Evolutionary conservation across 2,329 filamentous ascomycete genomes (phyloP), one percentile per base, ranked within the genome.

Genomic region (Cercospora berteroae): DNA sequence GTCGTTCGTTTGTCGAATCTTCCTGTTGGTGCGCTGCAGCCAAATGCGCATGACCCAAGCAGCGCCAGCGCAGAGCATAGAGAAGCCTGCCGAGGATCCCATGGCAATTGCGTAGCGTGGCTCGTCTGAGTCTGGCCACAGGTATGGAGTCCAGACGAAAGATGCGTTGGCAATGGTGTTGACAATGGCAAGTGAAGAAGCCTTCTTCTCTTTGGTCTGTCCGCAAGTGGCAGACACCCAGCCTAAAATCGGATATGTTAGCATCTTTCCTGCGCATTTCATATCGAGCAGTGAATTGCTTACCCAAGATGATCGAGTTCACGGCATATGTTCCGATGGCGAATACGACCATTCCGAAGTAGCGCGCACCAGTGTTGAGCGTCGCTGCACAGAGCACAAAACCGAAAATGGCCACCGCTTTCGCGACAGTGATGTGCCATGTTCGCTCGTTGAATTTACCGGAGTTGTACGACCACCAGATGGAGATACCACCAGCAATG

Each of bases 131-230:
- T 80, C 79, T 4, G 82, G 82, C 82, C 83, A 85, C 3, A 85
- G 75, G 68, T 84, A 84, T 39, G 82, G 81, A n/a, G 82, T 82
- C 71, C 83, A 85, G 55, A 85, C 82, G 71, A 83, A 84, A 2
- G 80, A 81, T 13, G 82, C 81, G 70, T 82, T 82, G 25, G 80
- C 81, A 25, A 82, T 79, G 1, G 83, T 82, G 25, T 83, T 85
- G 5, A 83, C 83, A 74, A 85, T 83, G 10, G 81, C 81, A 8
- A 84, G 73, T 1, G 82, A 80, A 16, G 79, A 80, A 0, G 83
- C 82, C 72, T 83, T 83, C 77, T 84, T 84, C 70, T 84, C 83
- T 62, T 82, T 82, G 0, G 81, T 84, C 67, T 84, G 83, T 0
- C 80, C 81, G 3, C 82, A 78, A 0, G 81, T 83, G 0, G 78